phyloP scores from a whole-genome alignment of 257 asterid species.

The Solanum habrochaites region DNA sequence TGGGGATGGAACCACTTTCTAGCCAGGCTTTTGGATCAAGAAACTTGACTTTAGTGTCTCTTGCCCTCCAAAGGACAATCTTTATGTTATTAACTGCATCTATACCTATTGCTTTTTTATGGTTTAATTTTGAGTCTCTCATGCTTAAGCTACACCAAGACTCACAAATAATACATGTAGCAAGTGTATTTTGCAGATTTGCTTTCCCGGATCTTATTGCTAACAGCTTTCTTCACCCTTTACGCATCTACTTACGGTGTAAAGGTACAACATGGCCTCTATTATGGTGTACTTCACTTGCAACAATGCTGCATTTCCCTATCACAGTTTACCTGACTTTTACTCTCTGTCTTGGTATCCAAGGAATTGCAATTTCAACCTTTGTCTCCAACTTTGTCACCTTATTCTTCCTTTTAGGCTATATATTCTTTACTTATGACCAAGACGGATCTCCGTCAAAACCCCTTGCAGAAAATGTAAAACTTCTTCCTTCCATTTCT shows the following conservation, averaged over 20 bases:
- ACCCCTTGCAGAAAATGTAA: slow-evolving; percentile 19
- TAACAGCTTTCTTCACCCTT: slow-evolving; percentile 72
- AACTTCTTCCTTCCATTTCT: slow-evolving; percentile 24
- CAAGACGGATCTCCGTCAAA: slow-evolving; percentile 15
- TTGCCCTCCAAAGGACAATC: slow-evolving; percentile 58
- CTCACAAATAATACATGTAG: slow-evolving; percentile 49
- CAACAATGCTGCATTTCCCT: slow-evolving; percentile 64
- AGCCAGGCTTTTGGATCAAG: slow-evolving; percentile 88
- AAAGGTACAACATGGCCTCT: slow-evolving; percentile 82
- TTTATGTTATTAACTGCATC: slow-evolving; percentile 55
- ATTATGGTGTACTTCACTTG: slow-evolving; percentile 64
- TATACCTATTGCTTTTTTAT: slow-evolving; percentile 56
- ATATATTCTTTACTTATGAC: slow-evolving; percentile 21
- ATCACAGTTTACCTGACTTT: slow-evolving; percentile 64
- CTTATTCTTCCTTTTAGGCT: slow-evolving; percentile 45
- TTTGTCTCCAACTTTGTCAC: slow-evolving; percentile 44
- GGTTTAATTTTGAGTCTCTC: slow-evolving; percentile 74
- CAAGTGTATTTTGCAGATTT: slow-evolving; percentile 57
- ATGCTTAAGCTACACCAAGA: slow-evolving; percentile 77
- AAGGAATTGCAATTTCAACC: slow-evolving; percentile 66
- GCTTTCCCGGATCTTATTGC: slow-evolving; percentile 80
- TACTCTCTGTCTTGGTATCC: slow-evolving; percentile 54
- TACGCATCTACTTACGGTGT: slow-evolving; percentile 77
- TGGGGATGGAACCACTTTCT: slow-evolving; percentile 96
- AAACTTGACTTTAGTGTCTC: slow-evolving; percentile 39